These are phyloP conservation scores for Colletotrichum sp. DNA, from an alignment of 2,329 filamentous ascomycete genomes.

Conservation along the genomic window DNA sequence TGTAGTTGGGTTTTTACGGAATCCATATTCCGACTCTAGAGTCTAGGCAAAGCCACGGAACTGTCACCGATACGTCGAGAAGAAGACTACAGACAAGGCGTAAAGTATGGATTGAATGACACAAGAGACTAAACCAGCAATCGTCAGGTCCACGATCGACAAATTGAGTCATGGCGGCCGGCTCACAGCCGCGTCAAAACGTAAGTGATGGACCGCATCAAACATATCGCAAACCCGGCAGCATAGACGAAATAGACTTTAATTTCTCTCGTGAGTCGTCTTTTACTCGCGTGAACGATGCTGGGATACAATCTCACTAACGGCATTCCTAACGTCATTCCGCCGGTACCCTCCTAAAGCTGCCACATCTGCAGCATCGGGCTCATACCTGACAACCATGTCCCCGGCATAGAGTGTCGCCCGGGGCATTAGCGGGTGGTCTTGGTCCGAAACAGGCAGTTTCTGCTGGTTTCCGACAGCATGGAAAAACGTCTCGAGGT, in stretches of 20 bases:
- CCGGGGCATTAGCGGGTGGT: conserved; percentile 9
- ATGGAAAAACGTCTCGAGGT: not conserved
- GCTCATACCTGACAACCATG: not conserved
- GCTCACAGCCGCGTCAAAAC: not conserved
- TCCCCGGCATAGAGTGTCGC: not conserved
- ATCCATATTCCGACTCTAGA: not conserved
- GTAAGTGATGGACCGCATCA: not conserved
- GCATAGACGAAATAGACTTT: not conserved
- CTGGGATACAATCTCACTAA: not conserved
- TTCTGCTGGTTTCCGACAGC: not conserved
- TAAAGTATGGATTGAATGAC: not conserved
- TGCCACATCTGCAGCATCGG: not conserved
- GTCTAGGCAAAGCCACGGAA: not conserved
- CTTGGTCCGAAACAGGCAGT: not conserved
- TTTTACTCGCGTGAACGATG: not conserved
- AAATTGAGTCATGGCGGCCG: not conserved
- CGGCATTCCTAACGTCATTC: not conserved
- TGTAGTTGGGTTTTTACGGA: not conserved
- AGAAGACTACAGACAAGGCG: accelerated
- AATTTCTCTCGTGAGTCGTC: accelerated
- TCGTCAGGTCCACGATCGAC: not conserved
- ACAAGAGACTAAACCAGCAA: not conserved
- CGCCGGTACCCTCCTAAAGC: not conserved
- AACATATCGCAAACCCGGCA: accelerated
- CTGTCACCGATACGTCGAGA: not conserved